Evolutionary conservation across 1,284 basidiomycete genomes (phyloP), one percentile per base, ranked within the genome.

Genomic region (Marasmius sp.): DNA sequence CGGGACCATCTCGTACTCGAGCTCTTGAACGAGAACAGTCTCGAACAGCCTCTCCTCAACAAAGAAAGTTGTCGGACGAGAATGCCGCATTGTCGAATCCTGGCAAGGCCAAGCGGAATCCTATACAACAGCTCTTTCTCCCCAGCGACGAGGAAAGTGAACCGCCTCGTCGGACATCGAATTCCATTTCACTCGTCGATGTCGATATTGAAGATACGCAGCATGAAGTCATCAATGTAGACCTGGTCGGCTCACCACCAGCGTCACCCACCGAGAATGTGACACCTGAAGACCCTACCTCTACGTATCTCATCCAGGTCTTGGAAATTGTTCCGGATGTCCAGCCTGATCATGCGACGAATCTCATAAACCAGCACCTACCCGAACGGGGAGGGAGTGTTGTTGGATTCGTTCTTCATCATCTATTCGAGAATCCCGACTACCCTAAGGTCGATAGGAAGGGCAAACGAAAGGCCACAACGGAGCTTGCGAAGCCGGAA

Each of bases 271-370:
- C n/a, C 45, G 57, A 49, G 27, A 20, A 50, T 39, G 47, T 60
- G 8, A 43, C 49, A 43, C 49, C 20, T 16, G 64, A 65, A 37
- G 60, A 60, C 45, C 58, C 63, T 11, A 22, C 60, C 34, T 59
- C 62, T 9, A 20, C 14, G 27, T 74, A 69, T 60, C 72, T 85
- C 51, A 78, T 81, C 7, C 82, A 79, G 54, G 78, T 91, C 39
- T 74, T 89, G 47, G 88, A 90, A 68, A 81, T 92, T 41, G 72
- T 91, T 22, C 89, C 90, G 0, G 86, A 91, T 66, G 86, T 89
- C 10, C 77, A 81, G 9, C 83, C 85, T 0, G 76, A 78, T 2
- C 78, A 89, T 65, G 80, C 80, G 10, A 68, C 77, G 18, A 64
- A 70, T 1, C 81, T 89, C 34, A 69, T 89, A 11, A 70, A 75